Percentiles rank a stretch among this genome's conserved stretches.
These are phyloP conservation scores for Zygoascus meyerae DNA, from an alignment of 1,139 yeast species.

Conservation along the genomic window DNA sequence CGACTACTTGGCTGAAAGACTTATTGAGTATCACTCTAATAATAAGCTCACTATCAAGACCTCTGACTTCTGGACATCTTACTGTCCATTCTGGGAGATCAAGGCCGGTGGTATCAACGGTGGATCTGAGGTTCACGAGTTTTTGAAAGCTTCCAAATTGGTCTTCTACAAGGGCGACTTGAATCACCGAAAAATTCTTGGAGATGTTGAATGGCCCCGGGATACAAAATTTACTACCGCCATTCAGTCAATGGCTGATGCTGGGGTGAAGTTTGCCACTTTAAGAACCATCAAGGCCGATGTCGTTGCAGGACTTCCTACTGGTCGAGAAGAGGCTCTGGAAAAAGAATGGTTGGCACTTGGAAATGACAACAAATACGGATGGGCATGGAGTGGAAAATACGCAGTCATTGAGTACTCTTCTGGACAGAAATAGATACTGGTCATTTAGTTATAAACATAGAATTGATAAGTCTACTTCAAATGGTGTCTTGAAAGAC, in stretches of 20 bases:
- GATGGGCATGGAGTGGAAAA: slow-evolving; percentile 86
- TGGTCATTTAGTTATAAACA: no score
- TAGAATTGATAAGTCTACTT: no score
- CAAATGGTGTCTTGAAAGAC: neutral
- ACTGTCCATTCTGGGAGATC: slow-evolving; percentile 64
- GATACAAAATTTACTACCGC: slow-evolving; percentile 70
- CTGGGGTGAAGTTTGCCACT: slow-evolving; percentile 59
- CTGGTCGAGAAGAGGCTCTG: slow-evolving; percentile 66
- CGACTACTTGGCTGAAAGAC: slow-evolving; percentile 44
- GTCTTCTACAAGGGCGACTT: slow-evolving; percentile 92
- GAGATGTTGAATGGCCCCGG: slow-evolving; percentile 82
- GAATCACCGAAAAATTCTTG: slow-evolving; percentile 89
- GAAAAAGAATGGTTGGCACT: slow-evolving; percentile 46
- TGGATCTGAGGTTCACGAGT: slow-evolving; percentile 51
- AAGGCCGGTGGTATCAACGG: slow-evolving; percentile 51
- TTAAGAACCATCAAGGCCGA: slow-evolving; percentile 95
- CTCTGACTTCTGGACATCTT: slow-evolving; percentile 80
- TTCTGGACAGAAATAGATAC: neutral
- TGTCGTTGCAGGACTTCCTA: slow-evolving; percentile 77
- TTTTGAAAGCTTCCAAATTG: slow-evolving; percentile 53
- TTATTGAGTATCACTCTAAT: slow-evolving; percentile 42
- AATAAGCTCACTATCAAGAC: slow-evolving; percentile 56
- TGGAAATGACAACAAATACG: slow-evolving; percentile 59
- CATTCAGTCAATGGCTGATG: slow-evolving; percentile 57
- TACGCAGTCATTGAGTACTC: slow-evolving; percentile 78